These are phyloP conservation scores for Cercospora sp. DNA, from an alignment of 2,329 filamentous ascomycete species.

Conservation along the genomic window DNA sequence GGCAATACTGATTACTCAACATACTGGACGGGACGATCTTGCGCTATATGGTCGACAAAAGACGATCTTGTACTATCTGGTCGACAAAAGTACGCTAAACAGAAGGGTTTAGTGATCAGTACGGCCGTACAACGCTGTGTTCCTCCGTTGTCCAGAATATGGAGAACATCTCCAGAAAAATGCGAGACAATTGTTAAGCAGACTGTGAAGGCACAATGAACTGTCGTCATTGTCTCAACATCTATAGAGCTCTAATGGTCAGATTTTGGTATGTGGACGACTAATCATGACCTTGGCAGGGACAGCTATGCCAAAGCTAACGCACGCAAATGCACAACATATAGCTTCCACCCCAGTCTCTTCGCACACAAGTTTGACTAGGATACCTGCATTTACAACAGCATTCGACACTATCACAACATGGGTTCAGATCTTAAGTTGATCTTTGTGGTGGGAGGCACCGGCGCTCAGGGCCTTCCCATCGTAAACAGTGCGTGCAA, in stretches of 20 bases:
- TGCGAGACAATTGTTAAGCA: background rate
- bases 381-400: background rate
- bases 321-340: background rate
- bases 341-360: background rate
- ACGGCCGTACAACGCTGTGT: background rate
- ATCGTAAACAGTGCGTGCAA: background rate
- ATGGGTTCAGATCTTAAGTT: background rate
- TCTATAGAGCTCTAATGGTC: background rate
- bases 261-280: background rate
- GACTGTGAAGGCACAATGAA: background rate
- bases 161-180: background rate
- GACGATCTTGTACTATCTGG: background rate
- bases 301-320: background rate
- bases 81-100: background rate
- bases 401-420: background rate
- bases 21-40: background rate
- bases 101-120: background rate
- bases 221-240: background rate
- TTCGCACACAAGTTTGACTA: background rate
- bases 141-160: background rate
- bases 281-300: background rate
- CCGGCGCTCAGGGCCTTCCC: background rate
- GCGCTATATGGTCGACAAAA: background rate
- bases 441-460: background rate
- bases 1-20: background rate